Base-by-base conservation (phyloP, 345 rosid species). In the Pistacia atlantica region DNA sequence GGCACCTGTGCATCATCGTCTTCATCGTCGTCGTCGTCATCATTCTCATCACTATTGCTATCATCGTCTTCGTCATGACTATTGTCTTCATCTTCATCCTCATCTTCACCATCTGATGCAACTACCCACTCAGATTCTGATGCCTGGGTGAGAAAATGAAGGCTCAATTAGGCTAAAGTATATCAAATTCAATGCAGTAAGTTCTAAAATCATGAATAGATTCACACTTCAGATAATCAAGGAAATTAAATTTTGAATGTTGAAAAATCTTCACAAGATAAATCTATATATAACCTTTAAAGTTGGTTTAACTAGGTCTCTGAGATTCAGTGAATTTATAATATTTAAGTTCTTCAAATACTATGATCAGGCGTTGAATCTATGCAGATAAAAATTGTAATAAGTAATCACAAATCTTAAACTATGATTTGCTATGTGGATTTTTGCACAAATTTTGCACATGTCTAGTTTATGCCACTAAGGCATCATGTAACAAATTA, bases 51-150 rank as follows among this genome's bases (percentile, higher is more conserved):
- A 64, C 81, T 83, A 72, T 82, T 78, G 69, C 85, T 84, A 78
- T 86, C 90, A 33, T 87, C 86, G 64, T 84, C 82, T 37, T 88
- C 95, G 17, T 89, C 94, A 4, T 87, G 92, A 67, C 73, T 77
- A 25, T 64, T 84, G 67, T 85, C 94, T 12, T 84, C 93, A 60
- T 87, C 91, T 0, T 87, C 97, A n/a, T 91, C 97, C 20, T 84
- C 97, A 73, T 90, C 92, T 45, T 95, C 99, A 64, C 89, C 92
- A 71, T 95, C 99, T 18, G 96, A 92, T 57, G 86, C 92, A 77
- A 91, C 96, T 49, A 93, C 78, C 98, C 99, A 95, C 84, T 95
- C 97, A 64, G 91, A 84, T 87, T 95, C 97, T 80, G 96, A 86
- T 71, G 97, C 92, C 99, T 95, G 55, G 37, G 67, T 78, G 18